Conservation (phyloP, 371 early-diverging fungal genomes). For the Mucor racemosus region DNA sequence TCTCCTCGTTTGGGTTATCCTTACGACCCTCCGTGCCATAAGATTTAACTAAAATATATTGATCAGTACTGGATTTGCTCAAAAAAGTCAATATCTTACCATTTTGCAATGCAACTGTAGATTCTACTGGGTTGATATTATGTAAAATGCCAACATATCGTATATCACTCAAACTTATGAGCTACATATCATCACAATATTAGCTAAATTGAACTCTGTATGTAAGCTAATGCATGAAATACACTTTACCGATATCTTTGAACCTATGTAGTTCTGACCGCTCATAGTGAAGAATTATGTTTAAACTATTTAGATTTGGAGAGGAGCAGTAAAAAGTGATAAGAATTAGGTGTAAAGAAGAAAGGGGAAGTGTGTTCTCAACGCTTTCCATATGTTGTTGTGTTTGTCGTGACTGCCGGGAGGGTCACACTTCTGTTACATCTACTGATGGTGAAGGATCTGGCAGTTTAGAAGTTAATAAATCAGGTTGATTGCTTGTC, state of each 20-base stretch:
- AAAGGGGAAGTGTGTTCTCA: not conserved
- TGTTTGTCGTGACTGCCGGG: too few species aligned
- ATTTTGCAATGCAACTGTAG: constrained; percentile 87
- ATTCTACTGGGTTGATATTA: constrained; percentile 84
- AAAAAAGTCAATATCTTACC: constrained; percentile 49
- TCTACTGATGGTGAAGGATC: too few species aligned
- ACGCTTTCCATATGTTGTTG: not conserved
- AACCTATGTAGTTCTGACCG: constrained; percentile 70
- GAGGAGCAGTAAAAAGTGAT: constrained; percentile 2
- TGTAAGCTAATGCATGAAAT: not conserved
- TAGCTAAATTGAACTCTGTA: not conserved
- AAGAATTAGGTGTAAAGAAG: not conserved
- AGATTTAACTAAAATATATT: constrained; percentile 62
- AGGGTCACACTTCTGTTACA: too few species aligned
- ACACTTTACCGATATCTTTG: constrained; percentile 65
- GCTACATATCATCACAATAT: constrained; percentile 24
- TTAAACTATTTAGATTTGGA: not conserved
- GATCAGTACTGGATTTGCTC: not conserved
- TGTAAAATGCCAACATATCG: constrained; percentile 90
- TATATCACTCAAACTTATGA: constrained; percentile 89
- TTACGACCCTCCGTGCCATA: constrained; percentile 85
- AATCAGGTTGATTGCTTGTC: too few species aligned
- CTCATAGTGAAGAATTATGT: constrained; percentile 46
- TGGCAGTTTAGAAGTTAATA: too few species aligned
- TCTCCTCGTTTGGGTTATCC: constrained; percentile 79